Evolutionary conservation across 345 rosid species (phyloP).

Genomic region (Salix udensis): DNA sequence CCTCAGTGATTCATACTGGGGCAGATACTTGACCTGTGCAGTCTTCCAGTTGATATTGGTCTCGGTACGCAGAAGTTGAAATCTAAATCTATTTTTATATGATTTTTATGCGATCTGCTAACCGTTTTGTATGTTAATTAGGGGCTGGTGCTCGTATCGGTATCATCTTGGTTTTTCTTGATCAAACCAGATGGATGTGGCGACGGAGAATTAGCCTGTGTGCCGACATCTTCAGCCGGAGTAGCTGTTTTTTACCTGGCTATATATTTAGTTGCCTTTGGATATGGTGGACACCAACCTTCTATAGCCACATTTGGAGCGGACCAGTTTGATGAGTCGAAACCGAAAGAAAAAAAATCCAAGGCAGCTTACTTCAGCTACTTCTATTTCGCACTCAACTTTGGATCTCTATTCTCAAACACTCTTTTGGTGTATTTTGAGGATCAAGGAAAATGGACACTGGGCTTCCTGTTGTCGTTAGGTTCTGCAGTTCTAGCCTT

Average conservation of each 20-base stretch:
- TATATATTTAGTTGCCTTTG: constrained; percentile 69
- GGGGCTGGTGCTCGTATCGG: constrained; percentile 61
- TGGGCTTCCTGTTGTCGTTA: constrained; percentile 59
- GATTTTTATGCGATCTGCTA: neutral
- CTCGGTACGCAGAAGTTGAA: constrained; percentile 30
- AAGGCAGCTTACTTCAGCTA: constrained; percentile 65
- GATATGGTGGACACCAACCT: constrained; percentile 91
- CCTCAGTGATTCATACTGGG: constrained; percentile 96
- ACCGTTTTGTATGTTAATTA: constrained; percentile 6
- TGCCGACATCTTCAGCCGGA: constrained; percentile 37
- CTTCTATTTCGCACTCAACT: constrained; percentile 72
- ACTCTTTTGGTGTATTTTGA: constrained; percentile 69
- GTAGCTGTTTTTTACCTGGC: constrained; percentile 56
- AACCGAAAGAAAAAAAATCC: constrained; percentile 25
- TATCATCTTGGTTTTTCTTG: constrained; percentile 59
- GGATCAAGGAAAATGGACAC: constrained; percentile 60
- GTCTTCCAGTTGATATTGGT: constrained; percentile 52
- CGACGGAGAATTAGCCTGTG: constrained; percentile 41
- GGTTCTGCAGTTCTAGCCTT: constrained; percentile 56
- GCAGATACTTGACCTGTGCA: constrained; percentile 72
- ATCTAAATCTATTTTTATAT: neutral
- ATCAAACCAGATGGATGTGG: constrained; percentile 72
- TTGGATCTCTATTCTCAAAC: constrained; percentile 71
- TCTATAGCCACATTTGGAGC: constrained; percentile 87
- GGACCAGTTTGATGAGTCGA: constrained; percentile 60